phyloP scores from a whole-genome alignment of 164 flowering plant genomes.

The Cinnamomum chago region DNA sequence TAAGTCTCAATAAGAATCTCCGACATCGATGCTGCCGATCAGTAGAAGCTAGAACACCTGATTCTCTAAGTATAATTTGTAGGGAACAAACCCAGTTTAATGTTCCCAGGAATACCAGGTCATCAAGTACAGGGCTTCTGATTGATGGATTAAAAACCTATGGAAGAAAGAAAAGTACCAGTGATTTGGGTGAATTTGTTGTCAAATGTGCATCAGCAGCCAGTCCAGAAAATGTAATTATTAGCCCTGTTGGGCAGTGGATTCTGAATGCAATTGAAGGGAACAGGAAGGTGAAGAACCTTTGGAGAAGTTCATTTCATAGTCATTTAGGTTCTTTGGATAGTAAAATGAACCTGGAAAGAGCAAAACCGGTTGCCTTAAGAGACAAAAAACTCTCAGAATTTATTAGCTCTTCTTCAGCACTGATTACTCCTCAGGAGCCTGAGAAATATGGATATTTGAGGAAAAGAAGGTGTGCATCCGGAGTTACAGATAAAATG shows the following conservation, averaged over 20 bases:
- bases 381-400: constrained; percentile 25
- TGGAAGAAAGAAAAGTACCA: constrained; percentile 18
- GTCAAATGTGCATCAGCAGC: constrained; percentile 30
- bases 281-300: constrained; percentile 42
- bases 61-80: constrained; percentile 18
- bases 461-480: constrained; percentile 20
- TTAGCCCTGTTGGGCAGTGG: constrained; percentile 34
- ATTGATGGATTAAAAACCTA: constrained; percentile 21
- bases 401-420: constrained; percentile 29
- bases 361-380: constrained; percentile 20
- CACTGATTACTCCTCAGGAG: constrained; percentile 24
- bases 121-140: constrained; percentile 29
- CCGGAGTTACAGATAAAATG: constrained; percentile 30
- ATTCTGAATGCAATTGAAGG: constrained; percentile 44
- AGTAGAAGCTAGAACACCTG: constrained; percentile 45
- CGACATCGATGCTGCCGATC: constrained; percentile 50
- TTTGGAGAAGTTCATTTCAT: constrained; percentile 49
- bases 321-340: constrained; percentile 34
- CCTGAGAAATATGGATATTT: constrained; percentile 13
- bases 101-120: constrained; percentile 24
- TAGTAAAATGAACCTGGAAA: constrained; percentile 15
- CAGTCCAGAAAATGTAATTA: constrained; percentile 23
- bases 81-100: constrained; percentile 26
- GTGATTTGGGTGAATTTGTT: constrained; percentile 23
- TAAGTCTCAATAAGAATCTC: constrained; percentile 53